Evolutionary conservation across 148 eudicot species (phyloP).

Genomic region (Cornus kousa): DNA sequence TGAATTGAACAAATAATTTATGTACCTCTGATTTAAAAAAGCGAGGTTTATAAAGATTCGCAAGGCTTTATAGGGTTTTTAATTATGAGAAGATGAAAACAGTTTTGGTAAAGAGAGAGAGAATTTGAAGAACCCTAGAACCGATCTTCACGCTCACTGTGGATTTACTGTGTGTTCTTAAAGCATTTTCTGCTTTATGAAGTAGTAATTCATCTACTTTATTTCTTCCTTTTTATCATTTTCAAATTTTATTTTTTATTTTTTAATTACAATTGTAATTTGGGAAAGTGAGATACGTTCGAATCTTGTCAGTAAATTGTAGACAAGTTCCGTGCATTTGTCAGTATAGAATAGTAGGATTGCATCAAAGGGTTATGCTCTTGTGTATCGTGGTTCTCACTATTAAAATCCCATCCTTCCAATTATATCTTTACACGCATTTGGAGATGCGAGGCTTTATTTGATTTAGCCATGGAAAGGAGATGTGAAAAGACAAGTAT

Average conservation of each 20-base stretch:
- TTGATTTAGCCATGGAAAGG: not conserved
- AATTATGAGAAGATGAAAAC: not conserved
- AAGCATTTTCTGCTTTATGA: not conserved
- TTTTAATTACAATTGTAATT: not conserved
- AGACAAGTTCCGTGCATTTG: not conserved
- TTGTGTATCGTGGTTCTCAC: not conserved
- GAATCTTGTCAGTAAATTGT: not conserved
- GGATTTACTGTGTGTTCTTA: not conserved
- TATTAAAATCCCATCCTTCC: not conserved
- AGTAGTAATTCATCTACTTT: not conserved
- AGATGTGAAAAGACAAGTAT: too few relatives aligned
- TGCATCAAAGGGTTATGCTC: not conserved
- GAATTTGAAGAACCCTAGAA: constrained; percentile 29
- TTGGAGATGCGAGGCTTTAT: not conserved
- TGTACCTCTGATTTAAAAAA: not conserved
- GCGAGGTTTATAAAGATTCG: not conserved
- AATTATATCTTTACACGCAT: not conserved
- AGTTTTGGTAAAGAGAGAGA: not conserved
- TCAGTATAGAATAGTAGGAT: not conserved
- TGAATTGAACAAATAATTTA: not conserved
- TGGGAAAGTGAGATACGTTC: not conserved
- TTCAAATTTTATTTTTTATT: too few relatives aligned
- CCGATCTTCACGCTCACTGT: constrained; percentile 23
- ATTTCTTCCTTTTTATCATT: too few relatives aligned
- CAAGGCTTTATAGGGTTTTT: not conserved